Evolutionary conservation across 1,139 yeast genomes (phyloP), one percentile per base, ranked within the genome.

Genomic region (Blastobotrys persicus): DNA sequence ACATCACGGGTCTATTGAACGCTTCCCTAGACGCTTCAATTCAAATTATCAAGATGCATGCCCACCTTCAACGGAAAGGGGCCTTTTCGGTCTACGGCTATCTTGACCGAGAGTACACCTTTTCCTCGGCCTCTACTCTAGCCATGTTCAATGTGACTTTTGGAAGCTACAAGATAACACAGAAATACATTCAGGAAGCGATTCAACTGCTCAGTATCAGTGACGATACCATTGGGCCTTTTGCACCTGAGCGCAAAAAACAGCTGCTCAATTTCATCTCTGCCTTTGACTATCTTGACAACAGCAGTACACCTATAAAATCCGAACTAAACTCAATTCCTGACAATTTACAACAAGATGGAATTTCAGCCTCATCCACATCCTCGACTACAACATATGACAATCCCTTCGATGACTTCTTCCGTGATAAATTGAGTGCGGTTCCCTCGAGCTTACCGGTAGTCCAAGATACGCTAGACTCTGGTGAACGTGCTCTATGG

Each of bases 11-110:
- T 0, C 69, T 88, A 44, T 69, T 88, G 53, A 87, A 87, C 66
- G 85, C 94, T 2, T 85, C 95, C 0, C 80, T 87, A 65, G 92
- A 86, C 60, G 95, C 94, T 0, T 85, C 94, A 0, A 83, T 86
- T 44, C 86, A 86, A 60, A 83, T 92, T 0, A 81, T 88, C 42
- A 75, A 88, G 54, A 79, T 86, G 1, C 72, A 86, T 3, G 83
- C 91, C 87, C 81, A 85, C 0, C 70, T 87, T 44, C 70, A 83
- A 59, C 85, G 86, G 0, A 85, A 83, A 50, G 83, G 84, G 56
- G 83, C 85, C 86, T 84, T 86, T 26, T 92, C 95, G 0, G 68
- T 85, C 38, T 87, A 85, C 70, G 95, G 95, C 1, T 87, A 89
- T 74, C 85, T 87, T 88, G 96, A 88, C 63, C 72, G 96, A 59